Conservation (phyloP, 139 green algal genomes). For the Closterium sp. region DNA sequence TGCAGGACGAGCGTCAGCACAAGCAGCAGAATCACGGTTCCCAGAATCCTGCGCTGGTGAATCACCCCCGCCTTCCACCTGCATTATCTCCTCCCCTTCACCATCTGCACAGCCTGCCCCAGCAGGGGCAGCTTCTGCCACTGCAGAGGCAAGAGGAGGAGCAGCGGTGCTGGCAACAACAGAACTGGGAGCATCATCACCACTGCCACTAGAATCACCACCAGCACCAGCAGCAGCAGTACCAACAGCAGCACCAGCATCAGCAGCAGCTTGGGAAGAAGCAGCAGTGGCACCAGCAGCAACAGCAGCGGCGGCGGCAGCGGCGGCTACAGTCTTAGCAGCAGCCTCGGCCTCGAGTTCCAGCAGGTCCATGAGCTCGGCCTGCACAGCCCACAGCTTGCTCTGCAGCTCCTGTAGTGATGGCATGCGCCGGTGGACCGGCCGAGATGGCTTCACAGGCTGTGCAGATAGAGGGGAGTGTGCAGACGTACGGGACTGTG, state of each 20-base stretch:
- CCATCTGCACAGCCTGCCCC: neutral
- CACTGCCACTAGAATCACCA: neutral
- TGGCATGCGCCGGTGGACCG: neutral
- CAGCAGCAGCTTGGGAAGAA: neutral
- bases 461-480: no score
- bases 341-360: neutral
- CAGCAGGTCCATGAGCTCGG: neutral
- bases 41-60: neutral
- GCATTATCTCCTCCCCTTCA: neutral
- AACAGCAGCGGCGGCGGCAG: neutral
- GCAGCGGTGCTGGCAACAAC: neutral
- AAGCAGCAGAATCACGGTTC: neutral
- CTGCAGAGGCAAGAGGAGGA: no score
- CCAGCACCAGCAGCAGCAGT: neutral
- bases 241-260: neutral
- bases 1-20: neutral
- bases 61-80: neutral
- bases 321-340: neutral
- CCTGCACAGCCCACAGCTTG: neutral
- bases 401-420: slow-evolving; percentile 12
- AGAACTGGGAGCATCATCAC: neutral
- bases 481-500: neutral
- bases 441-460: neutral
- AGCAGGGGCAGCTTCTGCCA: no score
- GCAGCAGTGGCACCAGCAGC: neutral